Base-by-base conservation (phyloP, 1,139 yeast species). In the Candida gigantensis region DNA sequence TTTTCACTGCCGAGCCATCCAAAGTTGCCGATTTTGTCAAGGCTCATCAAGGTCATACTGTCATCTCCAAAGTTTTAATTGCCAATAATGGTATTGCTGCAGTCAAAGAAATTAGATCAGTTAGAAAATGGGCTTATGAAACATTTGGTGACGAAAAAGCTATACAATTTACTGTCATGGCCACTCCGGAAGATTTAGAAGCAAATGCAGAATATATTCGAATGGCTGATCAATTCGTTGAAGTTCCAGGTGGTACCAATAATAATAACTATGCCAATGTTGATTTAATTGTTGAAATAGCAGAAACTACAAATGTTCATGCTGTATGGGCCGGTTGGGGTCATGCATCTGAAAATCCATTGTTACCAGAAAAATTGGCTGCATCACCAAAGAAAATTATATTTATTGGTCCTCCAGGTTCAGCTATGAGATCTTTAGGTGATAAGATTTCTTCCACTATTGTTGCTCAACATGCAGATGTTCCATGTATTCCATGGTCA, bases 261-360 rank as follows among this genome's bases (percentile, higher is more conserved):
- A 92, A 92, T 71, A 92, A 92, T 67, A 92, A 92, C 65, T 90
- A 90, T 60, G 98, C 99, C 53, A 92, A 92, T 57, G 99, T 92
- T 45, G 98, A 94, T 52, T 74, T 92, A 48, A 92, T 92, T 63
- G 97, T 92, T 34, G 99, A 92, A 57, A 74, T 92, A 40, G 99
- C 99, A 28, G 98, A 92, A 69, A 84, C 97, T 68, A 84, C 96
- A 35, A 79, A 88, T 49, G 97, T 86, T 41, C 96, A 92, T 60
- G 99, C 98, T 17, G 99, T 92, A 42, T 92, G 99, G 99, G 98
- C 99, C 24, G 99, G 99, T 52, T 85, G 97, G 97, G 99, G 99
- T 53, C 98, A 94, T 61, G 99, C 99, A 25, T 87, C 96, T 16
- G 99, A 92, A 68, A 92, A 94, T 67, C 99, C 99, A 12, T 65